Conservation (phyloP, 306 rosid genomes). For the Datisca glomerata region DNA sequence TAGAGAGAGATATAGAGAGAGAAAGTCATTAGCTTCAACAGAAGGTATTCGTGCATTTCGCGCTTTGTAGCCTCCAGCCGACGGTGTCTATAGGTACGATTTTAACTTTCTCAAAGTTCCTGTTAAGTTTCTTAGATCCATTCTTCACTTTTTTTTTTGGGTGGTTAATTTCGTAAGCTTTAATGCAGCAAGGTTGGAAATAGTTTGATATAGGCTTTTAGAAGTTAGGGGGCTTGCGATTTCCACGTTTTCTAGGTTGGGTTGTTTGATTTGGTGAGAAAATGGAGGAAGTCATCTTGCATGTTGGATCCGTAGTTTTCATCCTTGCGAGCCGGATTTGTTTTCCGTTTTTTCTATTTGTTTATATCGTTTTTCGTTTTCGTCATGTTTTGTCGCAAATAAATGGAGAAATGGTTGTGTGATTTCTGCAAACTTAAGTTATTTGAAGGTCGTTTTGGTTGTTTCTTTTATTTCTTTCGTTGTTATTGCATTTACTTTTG, state of each 20-base stretch:
- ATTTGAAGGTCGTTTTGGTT: no score
- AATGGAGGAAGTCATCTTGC: conserved; percentile 14
- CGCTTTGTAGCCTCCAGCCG: background rate
- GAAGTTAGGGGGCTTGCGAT: conserved; percentile 3
- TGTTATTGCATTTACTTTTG: no score
- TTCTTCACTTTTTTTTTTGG: background rate
- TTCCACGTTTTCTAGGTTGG: background rate
- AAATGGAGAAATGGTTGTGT: no score
- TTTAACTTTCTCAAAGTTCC: background rate
- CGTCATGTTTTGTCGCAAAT: no score
- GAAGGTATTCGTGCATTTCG: background rate
- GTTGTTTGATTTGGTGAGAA: background rate
- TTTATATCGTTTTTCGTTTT: background rate
- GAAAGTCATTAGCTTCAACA: no score
- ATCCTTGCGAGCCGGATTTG: background rate
- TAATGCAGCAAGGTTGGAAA: no score
- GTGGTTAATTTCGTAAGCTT: background rate
- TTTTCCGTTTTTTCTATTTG: background rate
- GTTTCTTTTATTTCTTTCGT: no score
- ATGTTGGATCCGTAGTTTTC: conserved; percentile 1
- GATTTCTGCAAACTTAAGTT: no score
- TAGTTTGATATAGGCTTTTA: no score
- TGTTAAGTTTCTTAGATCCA: conserved; percentile 8
- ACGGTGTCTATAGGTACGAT: conserved; percentile 2
- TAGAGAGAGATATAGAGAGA: conserved; percentile 2